These are phyloP conservation scores for Chenopodium suecicum DNA, from an alignment of 148 eudicot genomes.

Conservation along the genomic window DNA sequence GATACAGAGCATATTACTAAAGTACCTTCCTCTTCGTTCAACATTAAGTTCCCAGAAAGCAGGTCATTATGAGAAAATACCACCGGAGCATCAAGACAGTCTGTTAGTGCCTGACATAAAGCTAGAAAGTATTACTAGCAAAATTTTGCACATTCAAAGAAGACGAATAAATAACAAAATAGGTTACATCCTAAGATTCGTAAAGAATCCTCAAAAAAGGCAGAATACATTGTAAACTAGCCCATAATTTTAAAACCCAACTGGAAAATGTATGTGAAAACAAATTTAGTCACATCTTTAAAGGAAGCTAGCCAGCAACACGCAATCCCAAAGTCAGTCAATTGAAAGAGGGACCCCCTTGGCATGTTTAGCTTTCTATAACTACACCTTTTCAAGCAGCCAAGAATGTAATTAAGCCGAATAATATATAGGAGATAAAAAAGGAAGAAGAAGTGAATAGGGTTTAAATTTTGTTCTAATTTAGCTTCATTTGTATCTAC, in stretches of 20 bases:
- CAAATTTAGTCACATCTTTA: neutral
- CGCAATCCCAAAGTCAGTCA: neutral
- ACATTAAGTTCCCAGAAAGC: conserved; percentile 94
- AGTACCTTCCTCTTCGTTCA: conserved; percentile 77
- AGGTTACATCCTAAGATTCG: neutral
- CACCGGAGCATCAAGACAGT: conserved; percentile 70
- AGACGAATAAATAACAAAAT: neutral
- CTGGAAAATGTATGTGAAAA: neutral
- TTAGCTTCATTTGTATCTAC: neutral
- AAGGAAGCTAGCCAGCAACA: neutral
- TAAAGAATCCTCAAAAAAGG: neutral
- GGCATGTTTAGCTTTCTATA: neutral
- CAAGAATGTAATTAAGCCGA: neutral
- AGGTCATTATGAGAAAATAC: conserved; percentile 89
- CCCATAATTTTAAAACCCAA: neutral
- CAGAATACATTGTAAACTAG: neutral
- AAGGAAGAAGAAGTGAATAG: neutral
- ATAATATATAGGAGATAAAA: too few relatives aligned
- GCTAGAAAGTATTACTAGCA: conserved; percentile 21
- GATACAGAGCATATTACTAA: neutral
- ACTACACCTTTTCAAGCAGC: neutral
- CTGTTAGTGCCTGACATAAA: conserved; percentile 70
- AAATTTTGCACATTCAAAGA: neutral
- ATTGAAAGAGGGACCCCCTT: neutral
- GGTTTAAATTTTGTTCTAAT: neutral